A percentile compares a stretch with the other conserved stretches of the same genome.
Conservation (phyloP, 106 monocot genomes). For the Narthecium ossifragum region DNA sequence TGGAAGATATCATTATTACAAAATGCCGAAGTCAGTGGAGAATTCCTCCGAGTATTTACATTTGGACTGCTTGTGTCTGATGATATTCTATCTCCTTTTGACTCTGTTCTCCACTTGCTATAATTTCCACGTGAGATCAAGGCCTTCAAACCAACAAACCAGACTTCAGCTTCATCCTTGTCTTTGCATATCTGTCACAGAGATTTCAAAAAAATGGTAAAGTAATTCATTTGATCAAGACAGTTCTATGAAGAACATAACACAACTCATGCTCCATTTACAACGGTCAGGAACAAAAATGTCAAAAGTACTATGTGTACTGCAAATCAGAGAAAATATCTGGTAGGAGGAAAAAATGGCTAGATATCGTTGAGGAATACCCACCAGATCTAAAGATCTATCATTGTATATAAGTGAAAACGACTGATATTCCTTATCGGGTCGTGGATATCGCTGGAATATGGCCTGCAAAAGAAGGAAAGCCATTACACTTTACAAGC, state of each 20-base stretch:
- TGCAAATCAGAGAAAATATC: too few relatives aligned
- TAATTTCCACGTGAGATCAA: conserved; percentile 34
- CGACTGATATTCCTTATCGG: conserved; percentile 89
- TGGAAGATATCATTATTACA: conserved; percentile 18
- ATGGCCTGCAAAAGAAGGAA: conserved; percentile 49
- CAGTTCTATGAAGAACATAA: too few relatives aligned
- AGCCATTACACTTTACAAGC: neutral
- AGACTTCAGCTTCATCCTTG: conserved; percentile 76
- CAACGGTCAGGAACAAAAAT: too few relatives aligned
- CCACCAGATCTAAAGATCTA: conserved; percentile 78
- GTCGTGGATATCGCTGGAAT: conserved; percentile 84
- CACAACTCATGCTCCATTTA: too few relatives aligned
- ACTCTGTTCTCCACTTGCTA: conserved; percentile 40
- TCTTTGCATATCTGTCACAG: conserved; percentile 76
- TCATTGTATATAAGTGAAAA: conserved; percentile 88
- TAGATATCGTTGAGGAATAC: conserved; percentile 1
- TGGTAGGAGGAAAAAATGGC: neutral
- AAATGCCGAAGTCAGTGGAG: conserved; percentile 26
- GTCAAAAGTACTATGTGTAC: too few relatives aligned
- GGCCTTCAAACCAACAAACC: conserved; percentile 73
- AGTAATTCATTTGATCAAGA: too few relatives aligned
- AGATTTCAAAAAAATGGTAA: neutral
- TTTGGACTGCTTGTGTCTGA: conserved; percentile 39
- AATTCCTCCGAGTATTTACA: conserved; percentile 18
- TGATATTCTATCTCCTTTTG: conserved; percentile 32